Percentiles rank a stretch among this genome's conserved stretches.
phyloP scores from a whole-genome alignment of 805 yeast genomes.

The Candida pseudoglaebosa region DNA sequence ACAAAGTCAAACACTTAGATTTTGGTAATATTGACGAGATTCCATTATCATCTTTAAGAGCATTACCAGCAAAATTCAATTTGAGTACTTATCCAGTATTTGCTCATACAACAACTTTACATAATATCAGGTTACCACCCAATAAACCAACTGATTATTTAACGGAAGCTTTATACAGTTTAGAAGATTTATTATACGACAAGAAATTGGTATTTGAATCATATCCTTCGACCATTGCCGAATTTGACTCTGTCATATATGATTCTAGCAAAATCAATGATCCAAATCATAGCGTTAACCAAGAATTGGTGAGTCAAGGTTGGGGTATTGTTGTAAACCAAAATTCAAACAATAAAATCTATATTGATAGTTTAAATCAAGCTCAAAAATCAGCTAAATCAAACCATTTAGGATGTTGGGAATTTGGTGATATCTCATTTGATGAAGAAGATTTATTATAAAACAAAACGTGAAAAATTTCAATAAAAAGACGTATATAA shows the following conservation, averaged over 20 bases:
- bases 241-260: slow-evolving; percentile 50
- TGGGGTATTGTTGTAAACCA: slow-evolving; percentile 51
- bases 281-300: slow-evolving; percentile 56
- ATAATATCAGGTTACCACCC: slow-evolving; percentile 57
- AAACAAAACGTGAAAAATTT: neutral
- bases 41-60: slow-evolving; percentile 41
- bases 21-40: slow-evolving; percentile 54
- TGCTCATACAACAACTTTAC: slow-evolving; percentile 52
- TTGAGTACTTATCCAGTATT: slow-evolving; percentile 42
- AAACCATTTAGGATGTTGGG: slow-evolving; percentile 64
- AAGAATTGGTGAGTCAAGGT: slow-evolving; percentile 55
- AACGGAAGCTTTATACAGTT: slow-evolving; percentile 48
- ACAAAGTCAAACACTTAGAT: slow-evolving; percentile 56
- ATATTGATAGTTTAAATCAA: slow-evolving; percentile 29
- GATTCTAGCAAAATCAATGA: slow-evolving; percentile 52
- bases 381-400: slow-evolving; percentile 49
- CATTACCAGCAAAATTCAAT: slow-evolving; percentile 49
- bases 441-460: slow-evolving; percentile 38
- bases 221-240: slow-evolving; percentile 41
- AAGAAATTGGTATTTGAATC: slow-evolving; percentile 54
- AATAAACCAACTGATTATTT: slow-evolving; percentile 50
- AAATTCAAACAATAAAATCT: slow-evolving; percentile 30
- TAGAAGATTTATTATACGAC: slow-evolving; percentile 52
- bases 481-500: too few species aligned
- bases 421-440: slow-evolving; percentile 66